Conservation (phyloP, 768 basidiomycete genomes). For the Lactarius deliciosus region DNA sequence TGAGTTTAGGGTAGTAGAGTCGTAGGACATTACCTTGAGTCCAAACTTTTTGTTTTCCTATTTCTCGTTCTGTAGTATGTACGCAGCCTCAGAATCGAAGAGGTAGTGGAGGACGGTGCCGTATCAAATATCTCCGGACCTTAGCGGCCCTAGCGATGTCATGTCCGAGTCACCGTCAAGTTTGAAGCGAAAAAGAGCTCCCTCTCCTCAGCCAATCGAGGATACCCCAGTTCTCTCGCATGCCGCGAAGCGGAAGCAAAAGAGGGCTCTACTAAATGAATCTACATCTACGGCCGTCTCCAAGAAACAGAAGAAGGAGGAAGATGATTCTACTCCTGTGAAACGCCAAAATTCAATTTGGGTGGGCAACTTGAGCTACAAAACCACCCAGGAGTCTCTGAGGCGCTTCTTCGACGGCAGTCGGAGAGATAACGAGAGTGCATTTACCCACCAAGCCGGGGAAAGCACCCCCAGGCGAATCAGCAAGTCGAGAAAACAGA, state of each 20-base stretch:
- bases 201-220: slow-evolving; percentile 20
- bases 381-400: slow-evolving; percentile 76
- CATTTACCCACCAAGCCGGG: slow-evolving; percentile 80
- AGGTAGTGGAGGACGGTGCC: too few relatives aligned
- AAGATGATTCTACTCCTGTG: slow-evolving; percentile 29
- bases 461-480: slow-evolving; percentile 39
- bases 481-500: slow-evolving; percentile 64
- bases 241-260: slow-evolving; percentile 66
- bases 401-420: slow-evolving; percentile 66
- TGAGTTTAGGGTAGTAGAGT: slow-evolving; percentile 36
- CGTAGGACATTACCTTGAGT: too few relatives aligned
- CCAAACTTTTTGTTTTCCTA: too few relatives aligned
- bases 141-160: not conserved
- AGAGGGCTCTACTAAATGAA: slow-evolving; percentile 43
- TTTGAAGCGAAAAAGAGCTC: slow-evolving; percentile 10
- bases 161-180: slow-evolving; percentile 4
- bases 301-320: slow-evolving; percentile 40
- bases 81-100: too few relatives aligned
- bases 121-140: not conserved
- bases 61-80: too few relatives aligned
- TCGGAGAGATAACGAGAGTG: slow-evolving; percentile 74
- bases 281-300: slow-evolving; percentile 34
- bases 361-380: slow-evolving; percentile 94
- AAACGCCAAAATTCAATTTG: slow-evolving; percentile 87
- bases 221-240: slow-evolving; percentile 67